A percentile compares a stretch with the other conserved stretches of the same genome.
These are phyloP conservation scores for Fraxinus albicans DNA, from an alignment of 305 asterid species.

Conservation along the genomic window DNA sequence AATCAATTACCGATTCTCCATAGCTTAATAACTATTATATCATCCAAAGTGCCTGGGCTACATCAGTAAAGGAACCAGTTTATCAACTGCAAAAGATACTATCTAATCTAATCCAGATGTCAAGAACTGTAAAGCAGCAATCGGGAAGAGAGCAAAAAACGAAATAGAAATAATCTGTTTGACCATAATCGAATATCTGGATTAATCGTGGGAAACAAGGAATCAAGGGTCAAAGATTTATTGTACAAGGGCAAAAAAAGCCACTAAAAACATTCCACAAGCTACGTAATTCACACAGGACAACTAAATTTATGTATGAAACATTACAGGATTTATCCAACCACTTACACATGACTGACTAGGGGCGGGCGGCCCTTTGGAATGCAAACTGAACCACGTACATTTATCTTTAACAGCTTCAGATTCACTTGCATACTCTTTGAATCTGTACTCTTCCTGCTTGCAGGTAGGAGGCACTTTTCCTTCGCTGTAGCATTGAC, in stretches of 20 bases:
- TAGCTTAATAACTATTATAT: neutral
- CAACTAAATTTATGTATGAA: slow-evolving; percentile 20
- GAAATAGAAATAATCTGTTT: neutral
- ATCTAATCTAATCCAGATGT: neutral
- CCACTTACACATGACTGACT: slow-evolving; percentile 21
- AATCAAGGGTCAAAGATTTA: slow-evolving; percentile 32
- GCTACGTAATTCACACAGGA: slow-evolving; percentile 46
- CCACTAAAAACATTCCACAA: slow-evolving; percentile 35
- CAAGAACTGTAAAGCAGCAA: neutral
- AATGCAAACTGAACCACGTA: slow-evolving; percentile 70
- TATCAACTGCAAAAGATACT: neutral
- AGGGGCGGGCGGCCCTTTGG: slow-evolving; percentile 53
- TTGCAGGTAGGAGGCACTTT: slow-evolving; percentile 74
- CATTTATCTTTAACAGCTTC: slow-evolving; percentile 93
- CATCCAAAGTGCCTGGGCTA: neutral
- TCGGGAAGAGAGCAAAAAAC: neutral
- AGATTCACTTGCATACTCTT: slow-evolving; percentile 75
- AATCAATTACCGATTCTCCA: neutral
- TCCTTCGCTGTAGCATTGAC: slow-evolving; percentile 89
- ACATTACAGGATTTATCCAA: slow-evolving; percentile 14
- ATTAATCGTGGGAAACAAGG: neutral
- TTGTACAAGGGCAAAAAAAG: slow-evolving; percentile 44
- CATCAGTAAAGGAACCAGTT: neutral
- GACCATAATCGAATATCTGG: neutral
- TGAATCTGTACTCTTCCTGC: slow-evolving; percentile 80